Evolutionary conservation across 306 rosid genomes (phyloP).

Genomic region (Vigna hirtella): DNA sequence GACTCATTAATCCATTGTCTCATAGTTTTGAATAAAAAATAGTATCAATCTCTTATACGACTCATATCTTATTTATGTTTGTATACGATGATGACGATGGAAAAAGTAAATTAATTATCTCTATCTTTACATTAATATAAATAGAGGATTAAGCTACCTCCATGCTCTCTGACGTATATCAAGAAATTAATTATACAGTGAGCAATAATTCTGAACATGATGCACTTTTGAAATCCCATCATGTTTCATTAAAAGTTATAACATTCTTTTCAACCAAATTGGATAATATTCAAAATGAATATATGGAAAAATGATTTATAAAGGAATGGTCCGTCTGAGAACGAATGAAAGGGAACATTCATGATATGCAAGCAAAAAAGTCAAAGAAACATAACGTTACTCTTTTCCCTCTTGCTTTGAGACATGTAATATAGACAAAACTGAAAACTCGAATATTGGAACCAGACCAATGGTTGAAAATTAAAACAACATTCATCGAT

Average conservation of each 20-base stretch:
- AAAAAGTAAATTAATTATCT: too few species aligned
- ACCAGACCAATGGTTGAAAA: too few species aligned
- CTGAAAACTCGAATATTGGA: background rate
- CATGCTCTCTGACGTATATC: background rate
- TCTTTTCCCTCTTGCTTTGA: background rate
- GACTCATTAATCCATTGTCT: too few species aligned
- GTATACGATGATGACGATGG: accelerated
- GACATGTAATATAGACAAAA: conserved; percentile 1
- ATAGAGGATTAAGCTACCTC: too few species aligned
- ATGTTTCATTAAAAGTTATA: background rate
- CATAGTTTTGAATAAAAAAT: too few species aligned
- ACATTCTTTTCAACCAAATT: conserved; percentile 9
- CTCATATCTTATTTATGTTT: too few species aligned
- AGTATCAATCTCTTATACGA: too few species aligned
- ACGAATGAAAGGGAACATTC: background rate
- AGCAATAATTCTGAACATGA: background rate
- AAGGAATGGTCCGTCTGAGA: background rate
- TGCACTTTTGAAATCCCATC: background rate
- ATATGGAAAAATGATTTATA: background rate
- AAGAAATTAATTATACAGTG: too few species aligned
- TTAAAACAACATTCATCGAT: background rate
- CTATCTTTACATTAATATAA: too few species aligned
- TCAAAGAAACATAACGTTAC: background rate
- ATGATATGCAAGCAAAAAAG: background rate
- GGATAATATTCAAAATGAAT: background rate